These are phyloP conservation scores for Astraeus odoratus DNA, from an alignment of 768 basidiomycete species.

Conservation along the genomic window DNA sequence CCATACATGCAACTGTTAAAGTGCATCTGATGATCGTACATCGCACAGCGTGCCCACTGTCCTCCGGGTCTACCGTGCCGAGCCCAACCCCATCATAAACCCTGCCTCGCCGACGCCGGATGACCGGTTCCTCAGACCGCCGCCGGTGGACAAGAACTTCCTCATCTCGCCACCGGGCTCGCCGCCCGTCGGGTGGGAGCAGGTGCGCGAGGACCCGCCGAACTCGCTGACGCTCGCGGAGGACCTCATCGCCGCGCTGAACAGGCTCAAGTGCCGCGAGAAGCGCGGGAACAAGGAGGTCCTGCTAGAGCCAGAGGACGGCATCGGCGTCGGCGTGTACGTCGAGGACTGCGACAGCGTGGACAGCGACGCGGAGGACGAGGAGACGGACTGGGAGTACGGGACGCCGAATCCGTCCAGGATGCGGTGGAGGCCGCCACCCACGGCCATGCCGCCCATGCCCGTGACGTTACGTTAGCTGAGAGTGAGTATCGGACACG, in stretches of 20 bases:
- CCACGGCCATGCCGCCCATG: conserved; percentile 55
- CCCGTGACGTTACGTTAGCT: conserved; percentile 10
- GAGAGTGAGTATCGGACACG: conserved; percentile 17
- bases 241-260: conserved; percentile 78
- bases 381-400: conserved; percentile 54
- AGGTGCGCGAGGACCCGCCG: conserved; percentile 82
- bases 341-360: conserved; percentile 64
- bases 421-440: conserved; percentile 42
- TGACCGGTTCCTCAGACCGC: conserved; percentile 53
- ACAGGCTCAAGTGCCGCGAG: conserved; percentile 54
- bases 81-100: conserved; percentile 55
- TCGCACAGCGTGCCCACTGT: conserved; percentile 38
- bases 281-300: conserved; percentile 40
- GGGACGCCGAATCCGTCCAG: conserved; percentile 40
- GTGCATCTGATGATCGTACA: conserved; percentile 7
- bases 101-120: conserved; percentile 22
- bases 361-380: conserved; percentile 22
- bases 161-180: conserved; percentile 97
- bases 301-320: conserved; percentile 61
- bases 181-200: conserved; percentile 97
- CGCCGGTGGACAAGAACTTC: conserved; percentile 85
- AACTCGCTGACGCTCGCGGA: conserved; percentile 78
- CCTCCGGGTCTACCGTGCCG: conserved; percentile 68
- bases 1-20: conserved; percentile 7
- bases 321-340: conserved; percentile 68